Evolutionary conservation across 2,329 filamentous ascomycete genomes (phyloP).

Genomic region (Alternaria panax): DNA sequence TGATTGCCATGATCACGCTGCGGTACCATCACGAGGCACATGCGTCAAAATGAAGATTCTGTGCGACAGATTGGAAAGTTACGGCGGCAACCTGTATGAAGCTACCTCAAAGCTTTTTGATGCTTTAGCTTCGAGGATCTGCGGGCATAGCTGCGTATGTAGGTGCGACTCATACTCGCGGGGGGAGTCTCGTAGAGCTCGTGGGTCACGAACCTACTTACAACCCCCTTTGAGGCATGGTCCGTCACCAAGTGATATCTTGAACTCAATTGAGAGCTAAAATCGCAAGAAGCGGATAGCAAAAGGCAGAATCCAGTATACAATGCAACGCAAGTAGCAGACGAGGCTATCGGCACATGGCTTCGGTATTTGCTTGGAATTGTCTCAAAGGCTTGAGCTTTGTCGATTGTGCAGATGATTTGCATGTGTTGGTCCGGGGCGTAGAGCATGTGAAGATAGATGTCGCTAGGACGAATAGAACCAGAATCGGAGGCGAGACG

Average conservation of each 20-base stretch:
- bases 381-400: background rate
- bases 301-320: background rate
- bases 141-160: background rate
- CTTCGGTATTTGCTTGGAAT: background rate
- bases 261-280: background rate
- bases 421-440: background rate
- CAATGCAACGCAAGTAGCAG: background rate
- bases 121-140: background rate
- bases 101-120: background rate
- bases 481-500: background rate
- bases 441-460: background rate
- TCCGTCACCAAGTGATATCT: background rate
- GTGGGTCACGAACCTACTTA: background rate
- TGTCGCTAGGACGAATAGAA: background rate
- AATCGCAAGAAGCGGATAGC: background rate
- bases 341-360: background rate
- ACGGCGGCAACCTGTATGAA: background rate
- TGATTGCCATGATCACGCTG: background rate
- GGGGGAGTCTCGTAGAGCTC: background rate
- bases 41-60: background rate
- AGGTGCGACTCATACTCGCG: background rate
- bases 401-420: background rate
- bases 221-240: background rate
- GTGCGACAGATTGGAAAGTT: background rate
- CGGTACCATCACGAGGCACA: background rate